Evolutionary conservation across 805 yeast genomes (phyloP), one percentile per base, ranked within the genome.

Genomic region (Komagataella pseudopastoris): DNA sequence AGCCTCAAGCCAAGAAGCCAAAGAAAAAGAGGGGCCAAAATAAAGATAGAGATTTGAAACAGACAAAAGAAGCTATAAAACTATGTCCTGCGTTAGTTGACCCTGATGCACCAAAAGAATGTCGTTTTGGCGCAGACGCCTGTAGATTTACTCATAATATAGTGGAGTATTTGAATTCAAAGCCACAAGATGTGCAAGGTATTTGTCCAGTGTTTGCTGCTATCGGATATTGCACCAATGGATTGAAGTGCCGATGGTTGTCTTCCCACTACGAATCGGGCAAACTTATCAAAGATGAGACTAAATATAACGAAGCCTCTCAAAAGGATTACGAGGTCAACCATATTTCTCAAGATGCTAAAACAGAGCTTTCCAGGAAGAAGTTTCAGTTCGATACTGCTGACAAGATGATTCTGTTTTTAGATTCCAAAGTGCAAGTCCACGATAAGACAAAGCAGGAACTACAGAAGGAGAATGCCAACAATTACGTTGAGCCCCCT

Each of bases 221-320:
- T 1, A 71, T 88, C 43, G 99, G 99, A 0, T 82, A 79, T 60
- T 93, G 99, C 71, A 96, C 96, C 3, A 77, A 85, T 55, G 99
- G 99, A 0, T 68, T 87, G 59, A 91, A 88, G 64, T 93, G 99
- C 69, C 78, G 96, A 59, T 93, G 96, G 88, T 74, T 93, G 52
- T 69, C 76, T 3, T 77, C 87, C 14, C 98, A 93, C 68, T 76
- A 70, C 60, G 83, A 71, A 52, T 66, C 72, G 16, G 70, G 67
- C 51, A 68, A 64, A 53, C 64, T 83, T 18, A 54, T 72, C 43
- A 72, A 64, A 51, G 81, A 78, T 60, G 63, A 64, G 49, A 77
- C 59, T 1, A 63, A 64, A 54, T 67, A 67, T 44, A 75, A 67
- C 6, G 60, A 54, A 56, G 64, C 57, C 18, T 60, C 55, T 53